Base-by-base conservation (phyloP, 495 filamentous ascomycete species). In the Penicillium coprophilum region DNA sequence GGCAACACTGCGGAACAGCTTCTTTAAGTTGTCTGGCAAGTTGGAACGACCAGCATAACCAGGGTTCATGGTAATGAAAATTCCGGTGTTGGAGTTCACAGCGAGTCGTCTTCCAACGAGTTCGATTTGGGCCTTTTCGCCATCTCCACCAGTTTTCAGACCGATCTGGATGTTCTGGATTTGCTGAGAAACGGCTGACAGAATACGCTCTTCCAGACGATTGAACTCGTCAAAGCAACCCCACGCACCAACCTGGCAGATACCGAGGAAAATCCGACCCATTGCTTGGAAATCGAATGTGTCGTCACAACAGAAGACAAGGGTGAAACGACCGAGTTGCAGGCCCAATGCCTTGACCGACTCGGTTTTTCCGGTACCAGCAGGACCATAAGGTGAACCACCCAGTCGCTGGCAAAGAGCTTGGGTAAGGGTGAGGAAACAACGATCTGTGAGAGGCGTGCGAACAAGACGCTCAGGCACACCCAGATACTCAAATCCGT, bases 181-280 rank as follows among this genome's bases (percentile, higher is more conserved):
- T 68, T 97, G 95, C 67, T 99, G 94, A 24, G 94, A 99, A 7
- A 99, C 94, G 31, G 94, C 94, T 23, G 95, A 97, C 53, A 99
- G 72, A 57, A 99, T 99, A 52, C 92, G 84, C 75, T 99, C 94
- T 62, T 99, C 94, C 15, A 99, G 75, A 79, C 94, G 87, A 70
- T 99, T 99, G 80, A 99, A 99, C 74, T 99, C 94, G 67, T 99
- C 94, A 69, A 99, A 99, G 74, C 94, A 99, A 69, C 94, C 94
- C 94, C 94, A 99, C 13, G 94, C 94, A 66, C 94, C 94, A 56
- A 99, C 94, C 71, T 97, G 95, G 69, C 95, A 99, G 57, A 99
- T 96, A 80, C 94, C 94, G 30, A 99, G 84, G 80, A 99, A 97
- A 65, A 99, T 99, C 58, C 94, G 89, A 6, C 94, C 94, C 94